A percentile compares a stretch with the other conserved stretches of the same genome.
Conservation (phyloP, 2,329 filamentous ascomycete genomes). For the Dactylellina cionopaga region DNA sequence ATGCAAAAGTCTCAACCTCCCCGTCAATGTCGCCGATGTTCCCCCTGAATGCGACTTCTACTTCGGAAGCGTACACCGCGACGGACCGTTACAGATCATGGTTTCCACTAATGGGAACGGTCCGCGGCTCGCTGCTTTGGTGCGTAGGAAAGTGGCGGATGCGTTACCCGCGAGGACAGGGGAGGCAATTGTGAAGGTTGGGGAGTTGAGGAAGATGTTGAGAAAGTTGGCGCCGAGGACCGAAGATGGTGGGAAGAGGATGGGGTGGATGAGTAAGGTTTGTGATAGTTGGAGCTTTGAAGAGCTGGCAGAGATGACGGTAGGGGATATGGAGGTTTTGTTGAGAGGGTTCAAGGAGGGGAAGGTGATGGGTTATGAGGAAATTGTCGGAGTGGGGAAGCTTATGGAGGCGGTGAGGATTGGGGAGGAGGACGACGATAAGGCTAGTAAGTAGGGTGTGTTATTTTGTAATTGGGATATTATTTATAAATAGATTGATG, state of each 20-base stretch:
- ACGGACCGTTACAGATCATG: slow-evolving; percentile 97
- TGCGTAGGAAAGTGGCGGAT: slow-evolving; percentile 81
- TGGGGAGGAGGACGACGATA: slow-evolving; percentile 44
- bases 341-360: slow-evolving; percentile 61
- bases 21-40: slow-evolving; percentile 96
- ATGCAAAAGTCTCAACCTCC: slow-evolving; percentile 83
- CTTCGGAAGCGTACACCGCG: slow-evolving; percentile 93
- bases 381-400: slow-evolving; percentile 40
- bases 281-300: slow-evolving; percentile 88
- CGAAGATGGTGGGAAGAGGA: slow-evolving; percentile 83
- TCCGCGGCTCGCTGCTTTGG: slow-evolving; percentile 85
- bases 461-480: too few relatives aligned
- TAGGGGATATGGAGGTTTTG: slow-evolving; percentile 85
- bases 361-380: slow-evolving; percentile 48
- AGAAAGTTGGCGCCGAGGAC: slow-evolving; percentile 76
- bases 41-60: slow-evolving; percentile 98
- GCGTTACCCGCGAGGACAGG: slow-evolving; percentile 81
- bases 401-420: slow-evolving; percentile 31
- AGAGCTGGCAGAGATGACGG: slow-evolving; percentile 82
- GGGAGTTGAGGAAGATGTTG: slow-evolving; percentile 79
- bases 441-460: too few relatives aligned
- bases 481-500: too few relatives aligned
- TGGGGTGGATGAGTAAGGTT: slow-evolving; percentile 94
- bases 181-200: slow-evolving; percentile 84
- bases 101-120: slow-evolving; percentile 98